These are phyloP conservation scores for Malassezia cuniculi DNA, from an alignment of 1,284 basidiomycete species.

Conservation along the genomic window DNA sequence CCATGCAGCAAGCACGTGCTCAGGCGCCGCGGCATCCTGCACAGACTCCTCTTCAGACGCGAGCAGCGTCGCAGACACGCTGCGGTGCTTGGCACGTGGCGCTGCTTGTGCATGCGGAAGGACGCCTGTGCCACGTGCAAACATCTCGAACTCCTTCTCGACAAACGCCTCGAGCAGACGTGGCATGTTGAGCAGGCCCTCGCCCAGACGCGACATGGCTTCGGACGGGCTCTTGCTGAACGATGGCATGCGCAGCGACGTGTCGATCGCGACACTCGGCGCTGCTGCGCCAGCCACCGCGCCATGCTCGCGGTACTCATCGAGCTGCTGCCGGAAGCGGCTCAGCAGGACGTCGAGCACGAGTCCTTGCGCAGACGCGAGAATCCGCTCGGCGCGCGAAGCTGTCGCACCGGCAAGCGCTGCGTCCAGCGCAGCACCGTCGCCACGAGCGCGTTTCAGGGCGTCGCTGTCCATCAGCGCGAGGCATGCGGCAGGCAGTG, in stretches of 20 bases:
- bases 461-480: too few species aligned
- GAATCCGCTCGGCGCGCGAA: not conserved
- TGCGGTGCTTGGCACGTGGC: not conserved
- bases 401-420: not conserved
- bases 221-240: constrained; percentile 86
- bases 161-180: constrained; percentile 86
- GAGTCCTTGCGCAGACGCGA: constrained; percentile 7
- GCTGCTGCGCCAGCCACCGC: constrained; percentile 1
- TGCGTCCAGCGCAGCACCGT: not conserved
- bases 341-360: constrained; percentile 8
- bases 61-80: constrained; percentile 5
- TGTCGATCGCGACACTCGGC: not conserved
- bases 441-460: too few species aligned
- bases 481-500: not conserved
- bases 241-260: constrained; percentile 55
- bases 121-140: constrained; percentile 3
- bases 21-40: constrained; percentile 2
- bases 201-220: constrained; percentile 72
- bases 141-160: constrained; percentile 67
- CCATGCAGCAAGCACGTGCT: constrained; percentile 64
- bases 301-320: constrained; percentile 5
- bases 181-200: constrained; percentile 82
- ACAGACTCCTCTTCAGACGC: too few species aligned
- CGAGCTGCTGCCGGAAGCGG: constrained; percentile 7
- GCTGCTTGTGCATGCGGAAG: constrained; percentile 6